Evolutionary conservation across 2,329 filamentous ascomycete species (phyloP).

Genomic region (Colletotrichum spaethianum): DNA sequence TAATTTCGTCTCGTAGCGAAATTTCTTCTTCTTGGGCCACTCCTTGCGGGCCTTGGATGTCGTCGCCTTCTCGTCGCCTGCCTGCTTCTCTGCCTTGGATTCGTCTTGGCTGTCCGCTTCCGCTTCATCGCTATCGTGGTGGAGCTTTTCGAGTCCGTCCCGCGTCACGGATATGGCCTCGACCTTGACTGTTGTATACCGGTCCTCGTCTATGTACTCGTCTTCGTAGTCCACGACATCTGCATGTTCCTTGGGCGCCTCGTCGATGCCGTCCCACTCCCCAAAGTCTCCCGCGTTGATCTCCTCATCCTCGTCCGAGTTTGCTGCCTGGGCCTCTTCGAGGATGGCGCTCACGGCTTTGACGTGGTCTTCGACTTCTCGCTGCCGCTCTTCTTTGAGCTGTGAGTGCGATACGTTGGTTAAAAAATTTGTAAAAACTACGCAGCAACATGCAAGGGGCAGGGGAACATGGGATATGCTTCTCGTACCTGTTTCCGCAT

Average conservation of each 20-base stretch:
- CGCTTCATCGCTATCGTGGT: conserved; percentile 48
- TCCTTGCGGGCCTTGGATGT: conserved; percentile 76
- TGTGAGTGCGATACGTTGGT: conserved; percentile 55
- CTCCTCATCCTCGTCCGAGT: conserved; percentile 55
- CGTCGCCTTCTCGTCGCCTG: conserved; percentile 49
- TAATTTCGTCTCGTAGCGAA: conserved; percentile 90
- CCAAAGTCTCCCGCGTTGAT: conserved; percentile 58
- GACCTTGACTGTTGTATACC: conserved; percentile 94
- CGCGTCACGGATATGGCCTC: conserved; percentile 87
- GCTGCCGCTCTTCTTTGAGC: conserved; percentile 87
- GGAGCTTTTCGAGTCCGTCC: conserved; percentile 75
- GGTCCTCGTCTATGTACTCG: conserved; percentile 96
- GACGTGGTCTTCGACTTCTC: conserved; percentile 87
- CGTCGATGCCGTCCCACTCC: conserved; percentile 78
- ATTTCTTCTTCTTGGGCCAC: conserved; percentile 82
- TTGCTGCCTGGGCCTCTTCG: conserved; percentile 69
- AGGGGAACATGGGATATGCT: too few species aligned
- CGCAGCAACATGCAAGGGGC: neutral
- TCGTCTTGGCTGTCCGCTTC: conserved; percentile 43
- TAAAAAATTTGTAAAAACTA: neutral
- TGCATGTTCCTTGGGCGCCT: conserved; percentile 57
- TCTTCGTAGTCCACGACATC: conserved; percentile 83
- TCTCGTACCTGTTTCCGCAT: conserved; percentile 79
- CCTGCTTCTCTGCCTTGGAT: conserved; percentile 44
- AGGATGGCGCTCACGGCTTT: conserved; percentile 81